Conservation (phyloP, 352 stramenopile species). For the Phytophthora fragariae region DNA sequence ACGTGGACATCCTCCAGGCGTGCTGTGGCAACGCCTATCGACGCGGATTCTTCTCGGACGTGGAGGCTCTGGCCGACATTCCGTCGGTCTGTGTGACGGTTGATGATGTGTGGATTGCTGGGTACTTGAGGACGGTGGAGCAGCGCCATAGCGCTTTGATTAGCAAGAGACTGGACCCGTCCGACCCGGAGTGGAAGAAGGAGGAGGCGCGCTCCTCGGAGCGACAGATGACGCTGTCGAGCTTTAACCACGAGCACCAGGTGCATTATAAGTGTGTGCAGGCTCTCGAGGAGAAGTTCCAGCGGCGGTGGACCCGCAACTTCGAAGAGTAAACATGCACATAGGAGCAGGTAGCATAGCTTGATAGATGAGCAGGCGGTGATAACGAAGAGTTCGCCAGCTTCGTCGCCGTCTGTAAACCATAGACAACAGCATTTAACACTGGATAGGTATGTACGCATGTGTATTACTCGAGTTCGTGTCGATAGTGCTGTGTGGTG, state of each 20-base stretch:
- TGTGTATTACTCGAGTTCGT: constrained; percentile 39
- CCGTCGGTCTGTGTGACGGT: constrained; percentile 77
- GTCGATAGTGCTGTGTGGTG: constrained; percentile 6
- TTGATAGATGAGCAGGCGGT: constrained; percentile 9
- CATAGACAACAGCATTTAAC: constrained; percentile 17
- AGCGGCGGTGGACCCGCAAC: constrained; percentile 72
- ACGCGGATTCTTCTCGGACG: constrained; percentile 75
- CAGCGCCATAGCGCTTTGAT: constrained; percentile 66
- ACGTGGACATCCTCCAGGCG: constrained; percentile 80
- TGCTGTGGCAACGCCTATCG: constrained; percentile 80
- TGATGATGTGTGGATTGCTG: constrained; percentile 86
- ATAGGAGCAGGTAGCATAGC: constrained; percentile 13
- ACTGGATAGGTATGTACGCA: constrained; percentile 13
- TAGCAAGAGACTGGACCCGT: constrained; percentile 80
- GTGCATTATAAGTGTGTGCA: constrained; percentile 87
- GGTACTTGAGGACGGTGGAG: constrained; percentile 78
- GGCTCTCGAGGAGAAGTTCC: constrained; percentile 71
- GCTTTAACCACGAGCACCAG: constrained; percentile 83
- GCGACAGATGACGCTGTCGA: constrained; percentile 77
- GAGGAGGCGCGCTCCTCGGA: constrained; percentile 52
- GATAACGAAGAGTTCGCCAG: not conserved
- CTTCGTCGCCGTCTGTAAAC: constrained; percentile 1
- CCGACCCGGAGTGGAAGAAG: constrained; percentile 74
- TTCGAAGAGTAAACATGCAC: constrained; percentile 50
- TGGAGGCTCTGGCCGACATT: constrained; percentile 75